Conservation (phyloP, 768 basidiomycete species). For the Lactarius quietus region DNA sequence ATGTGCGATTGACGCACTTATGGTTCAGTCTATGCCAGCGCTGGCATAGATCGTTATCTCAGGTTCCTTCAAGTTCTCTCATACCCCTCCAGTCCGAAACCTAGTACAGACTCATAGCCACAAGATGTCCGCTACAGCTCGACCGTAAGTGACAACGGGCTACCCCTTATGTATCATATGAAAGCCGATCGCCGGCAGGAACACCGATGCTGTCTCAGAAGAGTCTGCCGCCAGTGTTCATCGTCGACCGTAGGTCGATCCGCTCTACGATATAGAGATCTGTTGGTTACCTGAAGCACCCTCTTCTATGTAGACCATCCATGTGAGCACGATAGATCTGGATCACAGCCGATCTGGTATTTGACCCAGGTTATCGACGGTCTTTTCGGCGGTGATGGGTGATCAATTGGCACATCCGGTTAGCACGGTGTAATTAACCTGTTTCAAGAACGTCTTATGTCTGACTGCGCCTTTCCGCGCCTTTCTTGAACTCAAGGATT, state of each 20-base stretch:
- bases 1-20: not conserved
- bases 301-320: not conserved
- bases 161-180: not conserved
- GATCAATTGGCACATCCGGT: not conserved
- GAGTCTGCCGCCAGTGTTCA: not conserved
- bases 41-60: not conserved
- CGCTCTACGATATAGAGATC: not conserved
- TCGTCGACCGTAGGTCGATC: not conserved
- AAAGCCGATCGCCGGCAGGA: not conserved
- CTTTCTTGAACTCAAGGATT: not conserved
- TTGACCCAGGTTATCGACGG: not conserved
- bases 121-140: not conserved
- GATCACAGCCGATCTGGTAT: not conserved
- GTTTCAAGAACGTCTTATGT: not conserved
- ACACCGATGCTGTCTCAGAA: not conserved
- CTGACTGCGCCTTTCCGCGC: no score
- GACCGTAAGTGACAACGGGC: not conserved
- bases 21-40: not conserved
- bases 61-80: not conserved
- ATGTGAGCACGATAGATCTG: not conserved
- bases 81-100: not conserved
- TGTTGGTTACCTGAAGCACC: not conserved
- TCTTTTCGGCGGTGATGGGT: not conserved
- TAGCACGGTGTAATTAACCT: not conserved
- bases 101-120: not conserved